Conservation (phyloP, 495 filamentous ascomycete species). For the Penicillium taxi region DNA sequence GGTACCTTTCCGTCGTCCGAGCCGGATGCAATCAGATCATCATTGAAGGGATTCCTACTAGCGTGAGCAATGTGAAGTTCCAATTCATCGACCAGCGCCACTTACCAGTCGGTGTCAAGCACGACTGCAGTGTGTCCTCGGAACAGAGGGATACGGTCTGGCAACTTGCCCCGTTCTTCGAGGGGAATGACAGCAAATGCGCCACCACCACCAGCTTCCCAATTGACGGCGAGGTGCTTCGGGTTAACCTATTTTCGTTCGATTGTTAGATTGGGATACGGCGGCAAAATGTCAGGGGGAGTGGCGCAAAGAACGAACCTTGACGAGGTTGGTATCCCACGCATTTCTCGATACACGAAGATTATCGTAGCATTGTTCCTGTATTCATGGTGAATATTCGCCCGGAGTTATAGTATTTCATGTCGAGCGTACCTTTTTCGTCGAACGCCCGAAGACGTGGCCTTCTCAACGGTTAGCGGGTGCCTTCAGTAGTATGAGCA, state of each 20-base stretch:
- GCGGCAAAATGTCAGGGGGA: slow-evolving; percentile 25
- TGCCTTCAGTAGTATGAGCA: slow-evolving; percentile 7
- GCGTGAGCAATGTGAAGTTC: slow-evolving; percentile 1
- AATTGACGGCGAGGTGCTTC: slow-evolving; percentile 94
- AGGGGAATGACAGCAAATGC: slow-evolving; percentile 95
- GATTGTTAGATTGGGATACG: slow-evolving; percentile 18
- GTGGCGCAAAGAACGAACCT: slow-evolving; percentile 48
- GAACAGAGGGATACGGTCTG: slow-evolving; percentile 90
- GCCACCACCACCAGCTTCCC: slow-evolving; percentile 93
- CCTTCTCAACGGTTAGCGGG: slow-evolving; percentile 48
- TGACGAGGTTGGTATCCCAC: slow-evolving; percentile 97
- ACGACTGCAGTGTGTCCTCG: slow-evolving; percentile 92
- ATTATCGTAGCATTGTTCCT: slow-evolving; percentile 96
- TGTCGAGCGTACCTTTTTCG: slow-evolving; percentile 62
- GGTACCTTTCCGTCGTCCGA: slow-evolving; percentile 88
- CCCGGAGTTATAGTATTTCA: not conserved
- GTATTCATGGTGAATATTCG: slow-evolving; percentile 6
- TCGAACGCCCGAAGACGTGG: slow-evolving; percentile 93
- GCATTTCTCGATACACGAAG: slow-evolving; percentile 90
- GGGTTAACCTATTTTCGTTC: slow-evolving; percentile 67
- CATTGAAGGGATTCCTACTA: slow-evolving; percentile 86
- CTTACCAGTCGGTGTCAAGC: slow-evolving; percentile 94
- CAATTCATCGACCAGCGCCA: not conserved
- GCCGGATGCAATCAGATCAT: slow-evolving; percentile 82
- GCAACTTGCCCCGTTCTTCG: slow-evolving; percentile 76